Conservation (phyloP, 257 asterid species). For the Ilex aquifolium region DNA sequence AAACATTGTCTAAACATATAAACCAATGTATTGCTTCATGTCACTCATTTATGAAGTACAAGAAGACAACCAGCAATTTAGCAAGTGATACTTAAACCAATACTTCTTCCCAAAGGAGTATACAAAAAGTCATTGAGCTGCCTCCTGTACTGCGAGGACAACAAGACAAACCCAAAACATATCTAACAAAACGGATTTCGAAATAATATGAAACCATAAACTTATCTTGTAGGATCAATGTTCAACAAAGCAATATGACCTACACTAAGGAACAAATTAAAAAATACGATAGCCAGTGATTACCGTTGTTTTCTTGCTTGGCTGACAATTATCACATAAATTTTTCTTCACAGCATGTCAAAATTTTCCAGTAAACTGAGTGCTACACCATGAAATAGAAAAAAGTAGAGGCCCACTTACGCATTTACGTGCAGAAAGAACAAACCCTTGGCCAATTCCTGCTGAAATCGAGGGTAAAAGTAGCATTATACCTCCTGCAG, state of each 20-base stretch:
- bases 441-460: slow-evolving; percentile 77
- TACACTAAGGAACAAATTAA: too few species aligned
- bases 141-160: slow-evolving; percentile 72
- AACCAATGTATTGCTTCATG: background rate
- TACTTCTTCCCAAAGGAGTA: slow-evolving; percentile 80
- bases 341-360: too few species aligned
- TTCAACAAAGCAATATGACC: too few species aligned
- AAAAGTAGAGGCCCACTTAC: too few species aligned
- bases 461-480: slow-evolving; percentile 58
- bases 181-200: too few species aligned
- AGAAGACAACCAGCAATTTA: background rate
- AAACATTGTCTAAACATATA: slow-evolving; percentile 70
- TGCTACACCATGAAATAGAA: too few species aligned
- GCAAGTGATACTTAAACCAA: slow-evolving; percentile 49
- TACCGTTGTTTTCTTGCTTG: too few species aligned
- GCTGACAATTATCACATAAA: too few species aligned
- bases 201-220: too few species aligned
- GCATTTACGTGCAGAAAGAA: background rate
- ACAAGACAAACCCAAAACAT: background rate
- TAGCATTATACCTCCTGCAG: slow-evolving; percentile 54
- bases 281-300: too few species aligned
- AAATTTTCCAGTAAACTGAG: too few species aligned
- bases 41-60: slow-evolving; percentile 5
- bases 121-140: slow-evolving; percentile 64
- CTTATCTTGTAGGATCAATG: too few species aligned